phyloP scores from a whole-genome alignment of 2,329 filamentous ascomycete genomes.

The Emmonsiellopsis sp. region DNA sequence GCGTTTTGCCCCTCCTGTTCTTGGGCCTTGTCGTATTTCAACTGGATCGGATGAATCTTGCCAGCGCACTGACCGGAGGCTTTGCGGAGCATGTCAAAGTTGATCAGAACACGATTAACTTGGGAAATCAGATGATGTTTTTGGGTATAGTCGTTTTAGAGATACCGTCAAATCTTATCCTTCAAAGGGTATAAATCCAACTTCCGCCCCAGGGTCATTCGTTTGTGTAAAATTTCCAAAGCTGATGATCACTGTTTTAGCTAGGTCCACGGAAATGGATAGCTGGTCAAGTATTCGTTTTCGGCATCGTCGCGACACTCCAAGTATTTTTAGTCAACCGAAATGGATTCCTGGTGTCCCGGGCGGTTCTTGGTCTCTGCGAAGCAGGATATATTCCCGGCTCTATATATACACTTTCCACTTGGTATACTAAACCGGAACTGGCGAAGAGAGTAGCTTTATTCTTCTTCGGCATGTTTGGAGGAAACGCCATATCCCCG shows the following conservation, averaged over 20 bases:
- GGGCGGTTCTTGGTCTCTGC: conserved; percentile 39
- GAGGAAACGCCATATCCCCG: conserved; percentile 42
- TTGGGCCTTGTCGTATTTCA: conserved; percentile 45
- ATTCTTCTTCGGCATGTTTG: conserved; percentile 48
- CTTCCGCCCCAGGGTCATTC: background rate
- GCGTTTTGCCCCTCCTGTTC: conserved; percentile 42
- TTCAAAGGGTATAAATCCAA: conserved; percentile 14
- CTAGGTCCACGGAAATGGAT: conserved; percentile 43
- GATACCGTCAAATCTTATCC: conserved; percentile 42
- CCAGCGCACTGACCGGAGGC: conserved; percentile 42
- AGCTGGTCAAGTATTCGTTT: conserved; percentile 40
- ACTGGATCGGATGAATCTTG: conserved; percentile 46
- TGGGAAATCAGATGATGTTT: conserved; percentile 48
- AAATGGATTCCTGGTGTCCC: conserved; percentile 37
- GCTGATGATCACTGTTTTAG: conserved; percentile 14
- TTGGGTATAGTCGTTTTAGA: conserved; percentile 43
- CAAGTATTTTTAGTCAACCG: conserved; percentile 37
- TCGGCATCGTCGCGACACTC: conserved; percentile 39
- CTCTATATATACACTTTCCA: conserved; percentile 43
- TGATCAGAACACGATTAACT: conserved; percentile 41
- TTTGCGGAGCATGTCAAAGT: conserved; percentile 38
- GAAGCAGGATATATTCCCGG: conserved; percentile 47
- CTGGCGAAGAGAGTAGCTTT: conserved; percentile 41
- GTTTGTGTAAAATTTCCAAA: background rate
- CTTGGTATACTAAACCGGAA: conserved; percentile 42